Percentiles rank a stretch among this genome's conserved stretches.
These are phyloP conservation scores for Cordyceps tenuipes DNA, from an alignment of 2,329 filamentous ascomycete genomes.

Conservation along the genomic window DNA sequence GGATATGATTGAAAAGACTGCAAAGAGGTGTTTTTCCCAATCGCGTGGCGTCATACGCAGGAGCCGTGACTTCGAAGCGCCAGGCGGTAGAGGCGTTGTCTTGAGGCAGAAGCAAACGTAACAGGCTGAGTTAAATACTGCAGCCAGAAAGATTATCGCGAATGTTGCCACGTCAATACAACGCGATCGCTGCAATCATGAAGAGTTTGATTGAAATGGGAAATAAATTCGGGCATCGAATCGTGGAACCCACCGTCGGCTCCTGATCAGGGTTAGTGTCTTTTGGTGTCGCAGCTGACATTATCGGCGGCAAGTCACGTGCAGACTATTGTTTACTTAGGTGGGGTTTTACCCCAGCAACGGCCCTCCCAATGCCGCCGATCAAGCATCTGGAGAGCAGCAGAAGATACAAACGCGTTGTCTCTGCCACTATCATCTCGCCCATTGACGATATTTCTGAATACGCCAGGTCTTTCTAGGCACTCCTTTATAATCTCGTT, in stretches of 20 bases:
- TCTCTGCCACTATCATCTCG: slow-evolving; percentile 1
- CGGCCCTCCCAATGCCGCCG: slow-evolving; percentile 11
- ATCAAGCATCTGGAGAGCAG: background rate
- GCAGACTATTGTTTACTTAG: slow-evolving; percentile 23
- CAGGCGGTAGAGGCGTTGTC: background rate
- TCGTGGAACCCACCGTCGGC: background rate
- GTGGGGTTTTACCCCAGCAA: slow-evolving; percentile 21
- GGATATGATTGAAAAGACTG: background rate
- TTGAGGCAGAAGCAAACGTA: background rate
- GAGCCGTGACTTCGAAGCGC: background rate
- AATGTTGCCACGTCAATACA: background rate
- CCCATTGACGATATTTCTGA: background rate
- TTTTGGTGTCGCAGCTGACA: background rate
- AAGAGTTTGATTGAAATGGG: background rate
- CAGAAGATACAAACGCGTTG: background rate
- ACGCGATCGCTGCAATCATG: background rate
- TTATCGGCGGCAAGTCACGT: slow-evolving; percentile 16
- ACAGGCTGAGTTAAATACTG: background rate
- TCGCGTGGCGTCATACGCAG: background rate
- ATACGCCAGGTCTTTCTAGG: background rate
- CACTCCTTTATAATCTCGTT: slow-evolving; percentile 9
- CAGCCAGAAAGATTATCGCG: background rate
- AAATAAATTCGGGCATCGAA: background rate
- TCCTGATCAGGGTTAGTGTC: slow-evolving; percentile 4
- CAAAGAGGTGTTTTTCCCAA: background rate